Evolutionary conservation across 257 asterid genomes (phyloP).

Genomic region (Solanum clarkiae): DNA sequence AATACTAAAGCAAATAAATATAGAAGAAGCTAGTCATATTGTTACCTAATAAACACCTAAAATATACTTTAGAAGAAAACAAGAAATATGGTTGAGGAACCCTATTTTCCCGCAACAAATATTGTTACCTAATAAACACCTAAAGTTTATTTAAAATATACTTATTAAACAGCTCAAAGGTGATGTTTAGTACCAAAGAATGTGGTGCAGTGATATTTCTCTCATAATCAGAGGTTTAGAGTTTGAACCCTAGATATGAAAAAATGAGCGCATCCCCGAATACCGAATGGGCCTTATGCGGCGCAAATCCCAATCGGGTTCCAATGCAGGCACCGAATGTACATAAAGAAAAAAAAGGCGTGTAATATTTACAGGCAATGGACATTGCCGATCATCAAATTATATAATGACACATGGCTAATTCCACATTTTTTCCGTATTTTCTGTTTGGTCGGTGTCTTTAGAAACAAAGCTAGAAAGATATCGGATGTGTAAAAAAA

Average conservation of each 20-base stretch:
- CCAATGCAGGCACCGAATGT: too few relatives aligned
- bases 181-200: not conserved
- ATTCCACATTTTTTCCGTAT: not conserved
- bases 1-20: too few relatives aligned
- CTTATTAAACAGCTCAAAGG: not conserved
- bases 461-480: not conserved
- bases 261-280: too few relatives aligned
- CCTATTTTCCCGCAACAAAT: not conserved
- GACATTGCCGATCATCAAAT: not conserved
- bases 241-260: too few relatives aligned
- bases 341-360: too few relatives aligned
- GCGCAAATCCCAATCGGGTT: too few relatives aligned
- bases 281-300: too few relatives aligned
- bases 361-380: too few relatives aligned
- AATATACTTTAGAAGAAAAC: not conserved
- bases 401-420: not conserved
- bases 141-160: not conserved
- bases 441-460: not conserved
- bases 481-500: too few relatives aligned
- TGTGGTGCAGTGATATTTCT: too few relatives aligned
- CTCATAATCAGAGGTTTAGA: accelerated
- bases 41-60: too few relatives aligned
- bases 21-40: not conserved
- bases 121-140: not conserved
- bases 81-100: not conserved